Conservation (phyloP, 108 stramenopile species). For the Poteriospumella lacustris region DNA sequence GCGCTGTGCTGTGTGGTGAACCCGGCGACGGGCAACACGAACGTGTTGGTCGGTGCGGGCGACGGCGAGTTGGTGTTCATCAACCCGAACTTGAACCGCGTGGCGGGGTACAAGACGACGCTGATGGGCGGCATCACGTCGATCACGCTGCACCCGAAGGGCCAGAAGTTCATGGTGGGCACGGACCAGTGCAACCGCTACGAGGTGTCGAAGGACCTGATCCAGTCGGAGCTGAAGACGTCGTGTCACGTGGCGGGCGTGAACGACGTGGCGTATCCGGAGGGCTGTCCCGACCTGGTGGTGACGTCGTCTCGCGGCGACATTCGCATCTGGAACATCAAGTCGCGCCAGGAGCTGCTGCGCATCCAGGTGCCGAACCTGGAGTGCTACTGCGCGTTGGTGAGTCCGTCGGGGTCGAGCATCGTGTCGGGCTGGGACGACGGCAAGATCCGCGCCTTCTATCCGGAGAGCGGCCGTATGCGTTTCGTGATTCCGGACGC, state of each 20-base stretch:
- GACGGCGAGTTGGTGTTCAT: constrained; percentile 68
- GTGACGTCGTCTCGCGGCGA: constrained; percentile 67
- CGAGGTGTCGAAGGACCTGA: constrained; percentile 27
- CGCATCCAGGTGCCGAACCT: constrained; percentile 79
- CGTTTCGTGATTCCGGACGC: constrained; percentile 75
- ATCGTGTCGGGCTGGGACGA: constrained; percentile 78
- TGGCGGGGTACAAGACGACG: constrained; percentile 52
- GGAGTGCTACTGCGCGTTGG: constrained; percentile 65
- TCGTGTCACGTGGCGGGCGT: constrained; percentile 72
- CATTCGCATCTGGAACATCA: constrained; percentile 74
- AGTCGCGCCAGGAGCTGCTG: constrained; percentile 64
- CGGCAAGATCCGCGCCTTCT: constrained; percentile 80
- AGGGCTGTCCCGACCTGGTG: constrained; percentile 66
- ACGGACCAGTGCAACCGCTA: constrained; percentile 43
- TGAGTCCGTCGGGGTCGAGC: constrained; percentile 59
- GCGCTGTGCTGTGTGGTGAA: constrained; percentile 63
- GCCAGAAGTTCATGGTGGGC: constrained; percentile 60
- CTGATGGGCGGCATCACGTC: constrained; percentile 71
- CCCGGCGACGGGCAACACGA: constrained; percentile 67
- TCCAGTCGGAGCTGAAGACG: constrained; percentile 65
- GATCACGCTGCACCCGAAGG: constrained; percentile 53
- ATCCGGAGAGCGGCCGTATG: constrained; percentile 72
- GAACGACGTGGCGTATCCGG: constrained; percentile 67
- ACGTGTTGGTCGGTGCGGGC: constrained; percentile 68
- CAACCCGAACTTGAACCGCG: constrained; percentile 48